Evolutionary conservation across 495 filamentous ascomycete genomes (phyloP), one percentile per base, ranked within the genome.

Genomic region (Rostrohypoxylon terebratum): DNA sequence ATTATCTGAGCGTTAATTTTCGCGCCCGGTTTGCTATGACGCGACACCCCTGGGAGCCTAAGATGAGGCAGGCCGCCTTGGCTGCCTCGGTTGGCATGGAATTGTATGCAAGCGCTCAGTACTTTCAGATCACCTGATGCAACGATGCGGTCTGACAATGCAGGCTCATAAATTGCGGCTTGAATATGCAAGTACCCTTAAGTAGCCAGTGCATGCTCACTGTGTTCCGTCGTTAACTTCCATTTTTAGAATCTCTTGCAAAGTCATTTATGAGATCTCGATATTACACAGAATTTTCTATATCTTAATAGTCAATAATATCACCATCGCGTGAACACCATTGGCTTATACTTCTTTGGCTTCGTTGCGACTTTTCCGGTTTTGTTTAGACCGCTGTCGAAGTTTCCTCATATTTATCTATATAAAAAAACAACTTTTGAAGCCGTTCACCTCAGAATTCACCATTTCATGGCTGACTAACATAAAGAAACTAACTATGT

Each of bases 141-240:
- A 74, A 74, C 71, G 36, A 68, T 71, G 60, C 68, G 68, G 68
- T 71, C 72, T 68, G 72, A 72, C 72, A 75, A 74, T 74, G 66
- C 71, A 74, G 63, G 62, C 72, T 75, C 60, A 72, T 63, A 71
- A 72, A 71, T 68, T 61, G 68, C 63, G 59, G 63, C 60, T 71
- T 75, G 59, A 55, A 61, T 16, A 61, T 70, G 72, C 54, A 75
- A 75, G 72, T 75, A 72, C 50, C 72, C 63, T 75, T 47, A 65
- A 31, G 72, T 75, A 75, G 13, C 59, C 72, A 71, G 72, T 75
- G 63, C 64, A 16, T 36, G 6, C 14, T 18, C 34, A 75, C 72
- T 68, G 72, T 72, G 45, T 44, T 18, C 18, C 11, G 20, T 33
- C 11, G 9, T 34, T 33, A 63, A 14, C 50, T n/a, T 33, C 20